Percentiles rank a stretch among this genome's conserved stretches.
These are phyloP conservation scores for Pyrus hybrid DNA, from an alignment of 331 rosid genomes.

Conservation along the genomic window DNA sequence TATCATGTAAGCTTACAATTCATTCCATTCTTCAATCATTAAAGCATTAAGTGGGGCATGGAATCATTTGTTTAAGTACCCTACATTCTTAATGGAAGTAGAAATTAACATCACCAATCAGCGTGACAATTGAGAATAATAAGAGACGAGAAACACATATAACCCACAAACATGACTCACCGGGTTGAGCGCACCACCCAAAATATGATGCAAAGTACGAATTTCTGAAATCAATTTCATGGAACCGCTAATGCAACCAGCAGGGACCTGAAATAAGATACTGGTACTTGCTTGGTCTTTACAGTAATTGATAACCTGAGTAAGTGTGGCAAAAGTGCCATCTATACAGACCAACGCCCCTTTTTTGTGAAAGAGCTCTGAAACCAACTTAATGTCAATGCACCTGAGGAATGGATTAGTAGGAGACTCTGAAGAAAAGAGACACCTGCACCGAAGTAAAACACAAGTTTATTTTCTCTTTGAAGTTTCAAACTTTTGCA, in stretches of 20 bases:
- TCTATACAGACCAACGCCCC: conserved; percentile 86
- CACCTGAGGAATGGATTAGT: conserved; percentile 88
- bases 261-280: conserved; percentile 49
- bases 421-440: conserved; percentile 86
- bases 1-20: neutral
- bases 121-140: neutral
- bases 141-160: neutral
- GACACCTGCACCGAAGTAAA: conserved; percentile 51
- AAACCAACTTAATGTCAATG: conserved; percentile 68
- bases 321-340: conserved; percentile 86
- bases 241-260: conserved; percentile 80
- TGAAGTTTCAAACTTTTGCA: neutral
- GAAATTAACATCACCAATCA: neutral
- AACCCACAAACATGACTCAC: conserved; percentile 30
- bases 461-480: neutral
- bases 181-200: conserved; percentile 87
- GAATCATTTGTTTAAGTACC: neutral
- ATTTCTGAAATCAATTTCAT: conserved; percentile 48
- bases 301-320: neutral
- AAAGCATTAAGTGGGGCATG: neutral
- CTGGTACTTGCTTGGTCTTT: neutral
- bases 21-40: neutral
- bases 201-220: conserved; percentile 68
- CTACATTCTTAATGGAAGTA: neutral
- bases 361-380: conserved; percentile 65